Evolutionary conservation across 768 basidiomycete species (phyloP), one percentile per base, ranked within the genome.

Genomic region (Termitomyces sp.): DNA sequence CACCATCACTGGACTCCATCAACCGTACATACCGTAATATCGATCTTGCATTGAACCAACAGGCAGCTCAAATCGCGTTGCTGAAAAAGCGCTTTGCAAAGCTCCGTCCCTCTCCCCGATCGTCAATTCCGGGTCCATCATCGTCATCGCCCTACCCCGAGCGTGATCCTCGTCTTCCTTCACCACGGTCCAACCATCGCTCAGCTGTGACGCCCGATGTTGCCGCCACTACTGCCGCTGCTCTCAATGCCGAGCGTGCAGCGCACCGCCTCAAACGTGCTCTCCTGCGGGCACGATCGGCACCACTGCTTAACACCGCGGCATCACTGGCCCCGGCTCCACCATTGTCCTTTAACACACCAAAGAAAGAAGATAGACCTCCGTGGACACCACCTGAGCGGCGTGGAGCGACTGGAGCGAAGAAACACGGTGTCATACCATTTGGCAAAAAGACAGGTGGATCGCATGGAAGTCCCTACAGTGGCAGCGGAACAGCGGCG

Each of bases 11-110:
- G 55, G 95, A 96, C 67, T 89, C 90, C 1, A 84, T 96, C 70
- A 87, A 90, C 66, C 84, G 92, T 36, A 90, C 92, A 0, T 90
- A 91, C 67, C 85, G 89, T 45, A 95, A 96, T 71, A 92, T 97
- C 66, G 90, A 93, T 58, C 70, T 85, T 20, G 85, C 86, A 0
- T 81, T 92, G 62, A 78, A 79, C 42, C 85, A 89, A 65, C 87
- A 90, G 71, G 75, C 78, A 1, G 75, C 76, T 33, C 83, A 87
- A 9, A 72, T 92, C 32, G 73, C 79, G 3, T 69, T 72, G 2
- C 79, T 92, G 36, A 72, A 80, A 2, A 69, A 76, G n/a, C 82
- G 87, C 39, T 71, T 90, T 20, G 67, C 79, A 15, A 83, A 80
- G 59, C 71, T 91, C 50, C 75, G 84, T 52, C 62, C 86, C 28